Conservation (phyloP, 495 filamentous ascomycete species). For the Trichocladium uniseriatum region DNA sequence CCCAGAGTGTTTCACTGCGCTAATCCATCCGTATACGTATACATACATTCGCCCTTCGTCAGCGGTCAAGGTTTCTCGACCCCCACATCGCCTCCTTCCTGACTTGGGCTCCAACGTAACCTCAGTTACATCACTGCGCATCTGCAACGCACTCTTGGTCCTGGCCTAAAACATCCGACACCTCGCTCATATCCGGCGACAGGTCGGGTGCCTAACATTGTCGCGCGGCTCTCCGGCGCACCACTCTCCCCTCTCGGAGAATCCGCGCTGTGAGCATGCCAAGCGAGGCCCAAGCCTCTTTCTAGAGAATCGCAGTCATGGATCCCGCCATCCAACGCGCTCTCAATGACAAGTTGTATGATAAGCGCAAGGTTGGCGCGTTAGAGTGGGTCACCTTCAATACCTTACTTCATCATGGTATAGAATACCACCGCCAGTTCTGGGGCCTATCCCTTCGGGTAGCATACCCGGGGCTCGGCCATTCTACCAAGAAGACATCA, state of each 20-base stretch:
- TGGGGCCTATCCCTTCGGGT: slow-evolving; percentile 3
- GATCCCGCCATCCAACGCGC: slow-evolving; percentile 80
- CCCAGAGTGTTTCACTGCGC: too few species aligned
- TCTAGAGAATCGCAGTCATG: slow-evolving; percentile 45
- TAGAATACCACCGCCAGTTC: background rate
- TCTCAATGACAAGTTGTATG: slow-evolving; percentile 96
- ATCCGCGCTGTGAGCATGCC: background rate
- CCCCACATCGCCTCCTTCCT: too few species aligned
- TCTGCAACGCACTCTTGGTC: too few species aligned
- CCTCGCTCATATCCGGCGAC: too few species aligned
- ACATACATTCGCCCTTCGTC: too few species aligned
- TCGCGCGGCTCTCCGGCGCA: background rate
- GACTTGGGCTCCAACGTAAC: too few species aligned
- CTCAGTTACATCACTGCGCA: too few species aligned
- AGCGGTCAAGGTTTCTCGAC: too few species aligned
- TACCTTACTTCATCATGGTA: background rate
- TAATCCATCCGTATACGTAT: too few species aligned
- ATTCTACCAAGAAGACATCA: too few species aligned
- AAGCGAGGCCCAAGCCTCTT: background rate
- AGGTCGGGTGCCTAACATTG: background rate
- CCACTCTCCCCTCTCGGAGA: too few species aligned
- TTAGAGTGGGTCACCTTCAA: slow-evolving; percentile 64
- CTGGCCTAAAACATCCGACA: too few species aligned
- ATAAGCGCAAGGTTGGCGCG: slow-evolving; percentile 91
- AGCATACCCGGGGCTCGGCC: slow-evolving; percentile 2